Evolutionary conservation across 2,329 filamentous ascomycete species (phyloP).

Genomic region (Hypoxylon sp.): DNA sequence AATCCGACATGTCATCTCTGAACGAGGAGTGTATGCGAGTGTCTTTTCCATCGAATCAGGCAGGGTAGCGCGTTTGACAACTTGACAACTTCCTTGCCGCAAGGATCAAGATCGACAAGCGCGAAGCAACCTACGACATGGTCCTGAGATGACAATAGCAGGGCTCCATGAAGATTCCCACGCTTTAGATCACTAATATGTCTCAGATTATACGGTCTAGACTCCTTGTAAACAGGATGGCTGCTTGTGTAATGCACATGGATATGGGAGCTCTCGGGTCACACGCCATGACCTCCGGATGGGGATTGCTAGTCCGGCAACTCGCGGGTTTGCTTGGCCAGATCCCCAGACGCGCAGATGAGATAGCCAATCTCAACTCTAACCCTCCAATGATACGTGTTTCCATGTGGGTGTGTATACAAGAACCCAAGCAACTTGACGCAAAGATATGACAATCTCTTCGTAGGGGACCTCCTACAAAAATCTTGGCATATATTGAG

Average conservation of each 20-base stretch:
- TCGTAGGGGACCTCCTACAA: not conserved
- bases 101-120: conserved; percentile 25
- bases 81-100: conserved; percentile 24
- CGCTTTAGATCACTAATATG: conserved; percentile 3
- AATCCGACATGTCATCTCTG: conserved; percentile 40
- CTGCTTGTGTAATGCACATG: conserved; percentile 10
- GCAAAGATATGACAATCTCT: not conserved
- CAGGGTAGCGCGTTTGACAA: conserved; percentile 13
- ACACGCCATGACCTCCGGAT: conserved; percentile 20
- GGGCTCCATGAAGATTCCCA: conserved; percentile 19
- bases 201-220: conserved; percentile 8
- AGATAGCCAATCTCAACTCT: conserved; percentile 1
- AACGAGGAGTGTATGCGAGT: conserved; percentile 16
- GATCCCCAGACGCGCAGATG: conserved; percentile 14
- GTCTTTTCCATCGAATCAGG: not conserved
- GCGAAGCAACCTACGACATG: conserved; percentile 16
- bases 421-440: not conserved
- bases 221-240: conserved; percentile 1
- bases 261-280: conserved; percentile 4
- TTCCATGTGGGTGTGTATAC: not conserved
- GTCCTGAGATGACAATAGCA: conserved; percentile 4
- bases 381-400: conserved; percentile 4
- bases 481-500: conserved; percentile 10
- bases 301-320: conserved; percentile 15
- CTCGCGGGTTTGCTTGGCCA: conserved; percentile 15